Conservation (phyloP, 148 eudicot species). For the Vaccinium macrocarpon region DNA sequence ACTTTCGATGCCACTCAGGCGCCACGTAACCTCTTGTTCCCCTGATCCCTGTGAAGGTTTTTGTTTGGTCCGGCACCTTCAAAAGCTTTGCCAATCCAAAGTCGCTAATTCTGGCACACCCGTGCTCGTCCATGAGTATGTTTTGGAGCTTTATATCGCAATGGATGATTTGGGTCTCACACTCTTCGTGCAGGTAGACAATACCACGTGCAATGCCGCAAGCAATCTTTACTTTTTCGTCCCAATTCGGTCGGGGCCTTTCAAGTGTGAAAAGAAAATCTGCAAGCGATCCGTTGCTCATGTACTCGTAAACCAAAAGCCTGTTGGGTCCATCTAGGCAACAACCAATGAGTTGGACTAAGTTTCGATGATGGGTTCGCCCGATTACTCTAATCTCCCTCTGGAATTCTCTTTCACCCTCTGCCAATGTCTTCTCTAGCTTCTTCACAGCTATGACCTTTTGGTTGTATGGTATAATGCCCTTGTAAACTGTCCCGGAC, state of each 20-base stretch:
- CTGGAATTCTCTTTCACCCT: slow-evolving; percentile 6
- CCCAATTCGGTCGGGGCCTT: slow-evolving; percentile 1
- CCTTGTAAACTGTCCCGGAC: slow-evolving; percentile 8
- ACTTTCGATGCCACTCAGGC: background rate
- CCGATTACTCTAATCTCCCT: slow-evolving; percentile 8
- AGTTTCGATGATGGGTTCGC: slow-evolving; percentile 11
- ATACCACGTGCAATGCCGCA: background rate
- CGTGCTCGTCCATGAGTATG: background rate
- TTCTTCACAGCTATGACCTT: slow-evolving; percentile 13
- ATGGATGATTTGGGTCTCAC: background rate
- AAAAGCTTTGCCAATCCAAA: slow-evolving; percentile 18
- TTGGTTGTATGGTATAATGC: background rate
- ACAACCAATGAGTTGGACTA: slow-evolving; percentile 7
- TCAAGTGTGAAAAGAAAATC: background rate
- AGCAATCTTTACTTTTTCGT: background rate
- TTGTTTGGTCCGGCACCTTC: background rate
- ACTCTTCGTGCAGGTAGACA: background rate
- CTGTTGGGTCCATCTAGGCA: background rate
- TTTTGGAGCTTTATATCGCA: background rate
- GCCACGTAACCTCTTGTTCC: background rate
- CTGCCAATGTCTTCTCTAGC: slow-evolving; percentile 8
- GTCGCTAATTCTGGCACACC: background rate
- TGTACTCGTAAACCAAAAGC: slow-evolving; percentile 3
- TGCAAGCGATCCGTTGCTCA: slow-evolving; percentile 17
- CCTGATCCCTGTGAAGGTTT: background rate